Conservation (phyloP, 257 asterid species). For the Solanum lycopersicoides region DNA sequence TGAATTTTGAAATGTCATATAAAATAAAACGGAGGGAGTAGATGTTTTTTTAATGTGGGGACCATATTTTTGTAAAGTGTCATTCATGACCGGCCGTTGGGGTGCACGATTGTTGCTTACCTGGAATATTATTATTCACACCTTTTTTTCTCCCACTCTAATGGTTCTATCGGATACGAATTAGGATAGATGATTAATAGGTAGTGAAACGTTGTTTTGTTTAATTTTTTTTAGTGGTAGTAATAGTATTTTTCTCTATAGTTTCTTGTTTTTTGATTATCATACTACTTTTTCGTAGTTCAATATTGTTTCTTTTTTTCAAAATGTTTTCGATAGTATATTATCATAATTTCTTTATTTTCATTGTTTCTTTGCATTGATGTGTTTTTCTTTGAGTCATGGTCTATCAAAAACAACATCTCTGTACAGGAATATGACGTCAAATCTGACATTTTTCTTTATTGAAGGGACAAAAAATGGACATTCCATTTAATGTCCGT, state of each 20-base stretch:
- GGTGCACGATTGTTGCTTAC: not conserved
- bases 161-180: not conserved
- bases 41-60: not conserved
- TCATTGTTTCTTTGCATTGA: not conserved
- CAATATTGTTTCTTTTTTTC: not conserved
- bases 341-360: not conserved
- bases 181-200: not conserved
- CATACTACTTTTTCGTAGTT: too few relatives aligned
- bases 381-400: not conserved
- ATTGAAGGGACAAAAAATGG: too few relatives aligned
- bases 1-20: too few relatives aligned
- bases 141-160: not conserved
- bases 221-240: too few relatives aligned
- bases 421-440: too few relatives aligned
- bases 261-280: too few relatives aligned
- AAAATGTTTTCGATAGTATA: not conserved
- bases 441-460: too few relatives aligned
- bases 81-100: not conserved
- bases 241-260: too few relatives aligned
- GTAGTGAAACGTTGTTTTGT: too few relatives aligned
- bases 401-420: too few relatives aligned
- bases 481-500: too few relatives aligned
- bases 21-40: too few relatives aligned
- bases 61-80: not conserved
- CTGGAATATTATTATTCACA: not conserved